Evolutionary conservation across 2,329 filamentous ascomycete genomes (phyloP).

Genomic region (Trichoderma sp.): DNA sequence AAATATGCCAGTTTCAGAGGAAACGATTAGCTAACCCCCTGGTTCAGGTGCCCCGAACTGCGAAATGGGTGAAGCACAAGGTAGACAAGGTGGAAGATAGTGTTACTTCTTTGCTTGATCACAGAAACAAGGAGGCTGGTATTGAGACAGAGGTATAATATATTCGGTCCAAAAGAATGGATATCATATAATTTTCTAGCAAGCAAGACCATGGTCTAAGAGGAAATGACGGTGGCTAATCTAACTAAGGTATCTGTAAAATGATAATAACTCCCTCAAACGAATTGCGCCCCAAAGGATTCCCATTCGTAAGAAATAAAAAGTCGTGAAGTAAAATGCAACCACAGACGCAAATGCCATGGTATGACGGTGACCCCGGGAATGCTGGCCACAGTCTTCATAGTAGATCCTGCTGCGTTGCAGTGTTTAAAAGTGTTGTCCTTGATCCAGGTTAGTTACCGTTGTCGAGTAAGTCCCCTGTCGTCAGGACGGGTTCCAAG

Average conservation of each 20-base stretch:
- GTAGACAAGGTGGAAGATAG: constrained; percentile 56
- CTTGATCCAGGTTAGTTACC: constrained; percentile 4
- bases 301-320: neutral
- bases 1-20: neutral
- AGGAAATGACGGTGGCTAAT: constrained; percentile 4
- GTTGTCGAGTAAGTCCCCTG: neutral
- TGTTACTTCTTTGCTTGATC: constrained; percentile 55
- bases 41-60: constrained; percentile 41
- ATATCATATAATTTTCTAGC: neutral
- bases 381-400: neutral
- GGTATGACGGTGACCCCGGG: neutral
- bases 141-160: constrained; percentile 70
- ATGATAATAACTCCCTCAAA: constrained; percentile 6
- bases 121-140: constrained; percentile 55
- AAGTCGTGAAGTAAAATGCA: neutral
- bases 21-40: neutral
- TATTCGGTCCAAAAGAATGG: constrained; percentile 20
- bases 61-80: constrained; percentile 53
- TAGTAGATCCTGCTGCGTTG: neutral
- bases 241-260: neutral
- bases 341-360: neutral
- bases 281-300: neutral
- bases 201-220: neutral
- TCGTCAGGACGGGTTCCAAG: neutral
- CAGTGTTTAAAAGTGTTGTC: neutral